phyloP scores from a whole-genome alignment of 2,329 filamentous ascomycete species.

The Ambrosiella cleistominuta region DNA sequence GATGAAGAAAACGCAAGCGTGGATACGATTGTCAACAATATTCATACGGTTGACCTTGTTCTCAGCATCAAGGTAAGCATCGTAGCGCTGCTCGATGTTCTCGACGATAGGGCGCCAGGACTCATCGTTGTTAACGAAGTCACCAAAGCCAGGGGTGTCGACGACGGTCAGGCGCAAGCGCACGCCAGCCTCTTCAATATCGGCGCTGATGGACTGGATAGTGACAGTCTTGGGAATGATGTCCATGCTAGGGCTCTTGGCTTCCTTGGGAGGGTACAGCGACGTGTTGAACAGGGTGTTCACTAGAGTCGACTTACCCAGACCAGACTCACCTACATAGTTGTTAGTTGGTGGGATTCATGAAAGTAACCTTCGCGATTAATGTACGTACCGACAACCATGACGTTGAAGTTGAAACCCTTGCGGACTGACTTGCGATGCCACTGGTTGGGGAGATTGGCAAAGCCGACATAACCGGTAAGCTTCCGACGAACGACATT shows the following conservation, averaged over 20 bases:
- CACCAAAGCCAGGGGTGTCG: constrained; percentile 92
- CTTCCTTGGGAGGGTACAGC: constrained; percentile 95
- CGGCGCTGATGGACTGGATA: constrained; percentile 85
- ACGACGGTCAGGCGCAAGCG: constrained; percentile 92
- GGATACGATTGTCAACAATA: constrained; percentile 97
- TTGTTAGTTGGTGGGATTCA: not conserved
- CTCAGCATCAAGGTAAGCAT: constrained; percentile 95
- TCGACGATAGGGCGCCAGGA: constrained; percentile 98
- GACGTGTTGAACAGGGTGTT: constrained; percentile 99
- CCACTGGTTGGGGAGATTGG: constrained; percentile 98
- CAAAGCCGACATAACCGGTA: constrained; percentile 96
- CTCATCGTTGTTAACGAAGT: constrained; percentile 99
- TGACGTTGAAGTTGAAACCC: constrained; percentile 99
- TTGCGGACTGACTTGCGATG: constrained; percentile 99
- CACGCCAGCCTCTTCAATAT: constrained; percentile 97
- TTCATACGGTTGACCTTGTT: constrained; percentile 99
- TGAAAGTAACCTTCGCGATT: not conserved
- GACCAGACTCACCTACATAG: constrained; percentile 75
- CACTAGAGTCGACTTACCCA: constrained; percentile 97
- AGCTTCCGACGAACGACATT: constrained; percentile 98
- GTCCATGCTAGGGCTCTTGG: constrained; percentile 90
- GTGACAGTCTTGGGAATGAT: constrained; percentile 97
- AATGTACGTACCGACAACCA: constrained; percentile 78
- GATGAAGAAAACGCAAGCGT: constrained; percentile 98
- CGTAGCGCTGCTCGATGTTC: constrained; percentile 98